Evolutionary conservation across 2,329 filamentous ascomycete genomes (phyloP).

Genomic region (Penicillium concentricum): DNA sequence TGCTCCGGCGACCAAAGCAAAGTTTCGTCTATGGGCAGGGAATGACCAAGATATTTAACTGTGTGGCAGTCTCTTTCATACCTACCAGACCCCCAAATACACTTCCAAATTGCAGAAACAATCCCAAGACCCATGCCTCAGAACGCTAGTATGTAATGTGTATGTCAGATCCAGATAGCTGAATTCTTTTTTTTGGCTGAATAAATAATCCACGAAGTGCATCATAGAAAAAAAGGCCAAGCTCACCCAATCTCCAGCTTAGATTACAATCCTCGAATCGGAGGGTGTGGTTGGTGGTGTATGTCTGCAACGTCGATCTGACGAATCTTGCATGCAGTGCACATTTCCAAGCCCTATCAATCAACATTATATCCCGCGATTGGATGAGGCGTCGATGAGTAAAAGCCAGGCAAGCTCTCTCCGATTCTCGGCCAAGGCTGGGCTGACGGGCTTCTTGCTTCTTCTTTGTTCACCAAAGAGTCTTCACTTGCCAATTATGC

Average conservation of each 20-base stretch:
- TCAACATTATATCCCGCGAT: neutral
- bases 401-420: neutral
- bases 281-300: conserved; percentile 2
- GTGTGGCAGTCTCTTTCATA: neutral
- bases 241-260: neutral
- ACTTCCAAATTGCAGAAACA: neutral
- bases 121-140: neutral
- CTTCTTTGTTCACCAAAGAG: conserved; percentile 4
- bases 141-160: neutral
- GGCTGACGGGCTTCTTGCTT: neutral
- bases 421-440: neutral
- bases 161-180: neutral
- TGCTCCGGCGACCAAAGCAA: neutral
- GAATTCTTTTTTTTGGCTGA: neutral
- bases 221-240: neutral
- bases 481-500: neutral
- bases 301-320: conserved; percentile 8
- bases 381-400: neutral
- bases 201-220: neutral
- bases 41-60: neutral
- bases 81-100: neutral
- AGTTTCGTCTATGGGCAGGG: neutral
- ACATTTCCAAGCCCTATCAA: conserved; percentile 2
- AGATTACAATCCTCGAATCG: conserved; percentile 12
- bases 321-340: conserved; percentile 7